phyloP scores from a whole-genome alignment of 164 flowering plant genomes.

The Chloranthus sessilifolius region DNA sequence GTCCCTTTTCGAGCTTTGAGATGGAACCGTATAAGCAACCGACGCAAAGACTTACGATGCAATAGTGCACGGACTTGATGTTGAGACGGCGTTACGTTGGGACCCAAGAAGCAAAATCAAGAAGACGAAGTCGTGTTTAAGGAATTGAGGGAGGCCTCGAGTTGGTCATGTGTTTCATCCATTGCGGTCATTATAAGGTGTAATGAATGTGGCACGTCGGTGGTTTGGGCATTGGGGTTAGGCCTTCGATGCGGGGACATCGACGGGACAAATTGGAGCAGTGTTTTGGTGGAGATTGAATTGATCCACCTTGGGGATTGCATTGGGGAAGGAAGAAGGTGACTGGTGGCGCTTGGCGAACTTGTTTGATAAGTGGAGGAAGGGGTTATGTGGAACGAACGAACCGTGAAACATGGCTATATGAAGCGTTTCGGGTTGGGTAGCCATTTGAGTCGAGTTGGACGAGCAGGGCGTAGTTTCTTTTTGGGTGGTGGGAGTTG shows the following conservation, averaged over 20 bases:
- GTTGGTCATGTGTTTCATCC: slow-evolving; percentile 22
- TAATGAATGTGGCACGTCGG: neutral
- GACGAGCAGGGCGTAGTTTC: no score
- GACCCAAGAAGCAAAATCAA: no score
- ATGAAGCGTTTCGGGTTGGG: no score
- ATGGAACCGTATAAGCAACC: slow-evolving; percentile 1
- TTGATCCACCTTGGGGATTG: neutral
- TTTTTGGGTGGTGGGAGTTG: no score
- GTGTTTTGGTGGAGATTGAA: neutral
- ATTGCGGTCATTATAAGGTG: slow-evolving; percentile 23
- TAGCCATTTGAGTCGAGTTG: no score
- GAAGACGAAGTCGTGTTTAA: no score
- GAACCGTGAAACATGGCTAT: neutral
- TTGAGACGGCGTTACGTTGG: no score
- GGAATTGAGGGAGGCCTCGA: slow-evolving; percentile 8
- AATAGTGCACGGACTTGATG: no score
- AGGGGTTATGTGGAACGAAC: slow-evolving; percentile 4
- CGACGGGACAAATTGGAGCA: neutral
- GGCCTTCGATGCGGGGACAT: slow-evolving; percentile 15
- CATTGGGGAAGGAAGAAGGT: neutral
- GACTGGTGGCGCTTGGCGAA: neutral
- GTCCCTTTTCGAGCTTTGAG: neutral
- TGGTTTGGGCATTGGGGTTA: no score
- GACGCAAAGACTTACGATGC: no score
- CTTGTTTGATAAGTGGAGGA: slow-evolving; percentile 1